Conservation (phyloP, 495 filamentous ascomycete genomes). For the Penicillium diatomitis region DNA sequence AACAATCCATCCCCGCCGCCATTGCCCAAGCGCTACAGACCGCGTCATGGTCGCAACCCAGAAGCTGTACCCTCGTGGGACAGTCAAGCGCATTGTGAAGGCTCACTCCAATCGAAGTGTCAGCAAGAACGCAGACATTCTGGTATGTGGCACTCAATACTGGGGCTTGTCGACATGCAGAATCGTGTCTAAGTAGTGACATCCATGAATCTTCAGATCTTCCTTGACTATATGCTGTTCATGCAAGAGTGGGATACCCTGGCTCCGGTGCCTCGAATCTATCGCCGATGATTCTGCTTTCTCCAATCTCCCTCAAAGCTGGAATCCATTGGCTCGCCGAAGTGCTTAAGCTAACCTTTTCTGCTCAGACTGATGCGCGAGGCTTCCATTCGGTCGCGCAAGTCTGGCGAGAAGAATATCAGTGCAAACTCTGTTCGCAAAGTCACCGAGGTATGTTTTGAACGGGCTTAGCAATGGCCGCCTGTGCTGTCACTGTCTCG, state of each 20-base stretch:
- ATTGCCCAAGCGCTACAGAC: background rate
- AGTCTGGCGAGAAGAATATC: conserved; percentile 61
- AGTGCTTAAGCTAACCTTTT: background rate
- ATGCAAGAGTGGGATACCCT: conserved; percentile 61
- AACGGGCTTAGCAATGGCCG: background rate
- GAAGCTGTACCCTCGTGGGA: conserved; percentile 76
- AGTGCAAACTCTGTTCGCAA: conserved; percentile 67
- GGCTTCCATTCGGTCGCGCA: conserved; percentile 66
- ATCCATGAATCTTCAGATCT: conserved; percentile 47
- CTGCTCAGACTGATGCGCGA: conserved; percentile 67
- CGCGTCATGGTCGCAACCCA: conserved; percentile 36
- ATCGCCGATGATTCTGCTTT: background rate
- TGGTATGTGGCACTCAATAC: conserved; percentile 45
- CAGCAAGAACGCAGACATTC: conserved; percentile 79
- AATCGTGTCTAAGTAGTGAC: no score
- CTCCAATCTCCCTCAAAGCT: background rate
- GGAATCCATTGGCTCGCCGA: background rate
- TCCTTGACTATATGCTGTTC: conserved; percentile 83
- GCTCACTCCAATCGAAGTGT: conserved; percentile 72
- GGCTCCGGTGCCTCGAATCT: background rate
- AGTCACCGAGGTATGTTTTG: conserved; percentile 56
- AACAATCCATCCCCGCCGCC: conserved; percentile 3
- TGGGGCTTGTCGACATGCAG: no score
- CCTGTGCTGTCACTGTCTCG: background rate
- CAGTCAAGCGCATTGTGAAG: conserved; percentile 81